Conservation (phyloP, 805 yeast species). For the Candida fluviatilis region DNA sequence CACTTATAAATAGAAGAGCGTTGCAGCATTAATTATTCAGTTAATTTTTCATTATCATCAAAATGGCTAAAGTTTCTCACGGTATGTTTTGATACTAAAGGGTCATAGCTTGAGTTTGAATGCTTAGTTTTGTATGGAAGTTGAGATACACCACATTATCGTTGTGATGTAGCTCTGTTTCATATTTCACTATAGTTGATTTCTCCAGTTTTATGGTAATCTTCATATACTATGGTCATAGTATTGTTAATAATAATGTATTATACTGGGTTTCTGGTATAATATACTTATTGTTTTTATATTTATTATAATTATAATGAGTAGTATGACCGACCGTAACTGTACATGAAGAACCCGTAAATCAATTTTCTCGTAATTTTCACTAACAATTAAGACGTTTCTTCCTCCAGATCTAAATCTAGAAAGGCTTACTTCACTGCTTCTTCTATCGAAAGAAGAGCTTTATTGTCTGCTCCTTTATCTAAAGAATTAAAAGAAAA, state of each 20-base stretch:
- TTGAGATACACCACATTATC: too few species aligned
- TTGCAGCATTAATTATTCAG: background rate
- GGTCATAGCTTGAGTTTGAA: too few species aligned
- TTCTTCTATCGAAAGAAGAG: constrained; percentile 94
- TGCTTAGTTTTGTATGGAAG: too few species aligned
- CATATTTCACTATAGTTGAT: too few species aligned
- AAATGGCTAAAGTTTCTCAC: constrained; percentile 63
- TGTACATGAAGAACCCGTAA: background rate
- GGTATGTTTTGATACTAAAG: constrained; percentile 31
- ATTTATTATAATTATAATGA: constrained; percentile 3
- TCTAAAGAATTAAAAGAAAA: constrained; percentile 98
- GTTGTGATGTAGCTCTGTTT: too few species aligned
- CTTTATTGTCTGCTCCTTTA: constrained; percentile 94
- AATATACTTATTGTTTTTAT: constrained; percentile 2
- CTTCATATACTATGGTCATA: constrained; percentile 1
- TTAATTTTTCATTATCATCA: constrained; percentile 11
- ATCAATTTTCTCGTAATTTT: constrained; percentile 2
- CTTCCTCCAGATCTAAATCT: constrained; percentile 98
- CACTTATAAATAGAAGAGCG: background rate
- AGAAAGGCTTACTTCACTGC: constrained; percentile 99
- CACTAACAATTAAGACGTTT: constrained; percentile 74
- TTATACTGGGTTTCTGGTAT: background rate
- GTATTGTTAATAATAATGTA: constrained; percentile 4
- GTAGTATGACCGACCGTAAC: background rate
- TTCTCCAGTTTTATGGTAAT: background rate